A percentile compares a stretch with the other conserved stretches of the same genome.
These are phyloP conservation scores for Mallotus nudiflorus DNA, from an alignment of 345 rosid species.

Conservation along the genomic window DNA sequence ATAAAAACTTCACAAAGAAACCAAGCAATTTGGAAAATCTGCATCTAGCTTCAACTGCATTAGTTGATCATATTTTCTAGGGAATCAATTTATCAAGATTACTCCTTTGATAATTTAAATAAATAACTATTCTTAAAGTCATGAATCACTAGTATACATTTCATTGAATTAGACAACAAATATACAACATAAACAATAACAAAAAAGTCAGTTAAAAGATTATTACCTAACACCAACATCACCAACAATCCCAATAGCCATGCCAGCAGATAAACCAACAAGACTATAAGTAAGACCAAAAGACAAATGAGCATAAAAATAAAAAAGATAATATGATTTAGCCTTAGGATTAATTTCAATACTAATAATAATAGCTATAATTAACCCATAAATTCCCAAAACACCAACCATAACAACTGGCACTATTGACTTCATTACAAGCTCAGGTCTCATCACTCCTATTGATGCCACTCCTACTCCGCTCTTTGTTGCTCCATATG, in stretches of 20 bases:
- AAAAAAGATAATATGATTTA: slow-evolving; percentile 25
- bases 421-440: slow-evolving; percentile 27
- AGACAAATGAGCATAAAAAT: slow-evolving; percentile 23
- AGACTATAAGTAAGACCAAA: slow-evolving; percentile 25
- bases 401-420: slow-evolving; percentile 32
- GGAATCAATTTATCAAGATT: neutral
- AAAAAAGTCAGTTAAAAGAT: neutral
- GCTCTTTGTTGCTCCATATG: slow-evolving; percentile 27
- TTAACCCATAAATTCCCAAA: slow-evolving; percentile 25
- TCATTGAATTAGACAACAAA: neutral
- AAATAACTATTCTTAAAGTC: neutral
- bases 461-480: slow-evolving; percentile 28
- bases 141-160: too few relatives aligned
- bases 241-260: slow-evolving; percentile 26
- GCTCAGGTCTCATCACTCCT: slow-evolving; percentile 30
- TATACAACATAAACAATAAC: neutral
- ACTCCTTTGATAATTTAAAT: neutral
- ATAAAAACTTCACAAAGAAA: too few relatives aligned
- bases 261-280: slow-evolving; percentile 25
- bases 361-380: slow-evolving; percentile 28
- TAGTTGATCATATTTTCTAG: neutral
- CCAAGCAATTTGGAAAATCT: too few relatives aligned
- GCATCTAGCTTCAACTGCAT: too few relatives aligned
- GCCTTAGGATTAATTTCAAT: slow-evolving; percentile 27
- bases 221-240: slow-evolving; percentile 22